phyloP scores from a whole-genome alignment of 345 rosid genomes.

The Pelargonium nanum region DNA sequence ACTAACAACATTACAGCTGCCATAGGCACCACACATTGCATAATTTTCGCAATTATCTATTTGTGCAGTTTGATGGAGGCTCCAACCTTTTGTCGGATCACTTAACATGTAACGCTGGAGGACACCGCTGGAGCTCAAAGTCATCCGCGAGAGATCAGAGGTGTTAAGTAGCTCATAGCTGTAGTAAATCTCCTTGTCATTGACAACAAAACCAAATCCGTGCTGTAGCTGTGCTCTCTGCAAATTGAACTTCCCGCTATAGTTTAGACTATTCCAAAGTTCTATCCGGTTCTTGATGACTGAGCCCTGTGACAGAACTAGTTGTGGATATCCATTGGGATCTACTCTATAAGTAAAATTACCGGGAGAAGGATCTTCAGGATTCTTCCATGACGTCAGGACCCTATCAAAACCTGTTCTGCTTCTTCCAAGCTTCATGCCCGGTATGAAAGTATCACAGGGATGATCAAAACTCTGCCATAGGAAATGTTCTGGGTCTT shows the following conservation, averaged over 20 bases:
- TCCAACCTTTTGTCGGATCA: constrained; percentile 17
- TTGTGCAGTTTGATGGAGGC: constrained; percentile 15
- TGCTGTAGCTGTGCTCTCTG: constrained; percentile 15
- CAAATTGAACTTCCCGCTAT: constrained; percentile 24
- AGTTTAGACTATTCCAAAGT: constrained; percentile 31
- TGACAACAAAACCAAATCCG: constrained; percentile 11
- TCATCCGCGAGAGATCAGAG: constrained; percentile 14
- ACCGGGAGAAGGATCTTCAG: constrained; percentile 30
- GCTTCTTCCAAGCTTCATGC: constrained; percentile 33
- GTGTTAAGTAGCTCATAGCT: constrained; percentile 10
- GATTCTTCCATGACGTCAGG: constrained; percentile 25
- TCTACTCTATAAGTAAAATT: constrained; percentile 14
- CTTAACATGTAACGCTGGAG: constrained; percentile 21
- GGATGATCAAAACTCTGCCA: constrained; percentile 46
- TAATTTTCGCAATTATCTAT: constrained; percentile 29
- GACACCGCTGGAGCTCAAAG: constrained; percentile 12
- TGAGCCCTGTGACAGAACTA: constrained; percentile 12
- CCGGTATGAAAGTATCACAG: constrained; percentile 28
- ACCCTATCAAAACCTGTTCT: constrained; percentile 14
- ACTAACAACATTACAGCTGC: constrained; percentile 12
- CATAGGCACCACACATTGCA: constrained; percentile 22
- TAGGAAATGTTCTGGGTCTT: background rate
- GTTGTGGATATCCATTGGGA: constrained; percentile 24
- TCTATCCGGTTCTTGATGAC: constrained; percentile 19
- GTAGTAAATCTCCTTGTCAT: constrained; percentile 20